Percentiles rank a stretch among this genome's conserved stretches.
Conservation (phyloP, 2,329 filamentous ascomycete genomes). For the Paraphaeosphaeria minitans region DNA sequence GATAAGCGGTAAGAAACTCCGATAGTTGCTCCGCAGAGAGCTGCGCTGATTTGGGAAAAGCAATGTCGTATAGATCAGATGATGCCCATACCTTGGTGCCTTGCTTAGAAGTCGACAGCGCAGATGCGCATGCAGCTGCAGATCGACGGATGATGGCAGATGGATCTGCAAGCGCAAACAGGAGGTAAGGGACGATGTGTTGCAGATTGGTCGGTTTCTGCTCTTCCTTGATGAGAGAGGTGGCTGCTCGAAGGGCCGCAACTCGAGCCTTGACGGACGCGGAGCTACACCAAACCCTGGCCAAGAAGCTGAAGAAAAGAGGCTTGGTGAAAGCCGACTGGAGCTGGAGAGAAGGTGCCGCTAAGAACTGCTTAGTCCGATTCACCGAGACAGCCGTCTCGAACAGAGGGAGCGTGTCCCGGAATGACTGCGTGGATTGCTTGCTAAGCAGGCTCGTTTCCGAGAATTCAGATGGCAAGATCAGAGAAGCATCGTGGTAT, state of each 20-base stretch:
- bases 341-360: conserved; percentile 60
- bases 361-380: conserved; percentile 53
- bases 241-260: conserved; percentile 67
- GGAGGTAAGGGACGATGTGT: conserved; percentile 78
- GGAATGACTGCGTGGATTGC: conserved; percentile 29
- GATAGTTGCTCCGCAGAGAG: conserved; percentile 63
- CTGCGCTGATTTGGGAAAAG: conserved; percentile 58
- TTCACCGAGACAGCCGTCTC: conserved; percentile 33
- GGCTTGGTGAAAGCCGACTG: conserved; percentile 62
- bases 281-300: conserved; percentile 73
- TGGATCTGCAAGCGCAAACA: conserved; percentile 75
- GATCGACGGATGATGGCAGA: conserved; percentile 77
- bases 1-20: conserved; percentile 64
- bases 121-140: conserved; percentile 67
- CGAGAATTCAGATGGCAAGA: conserved; percentile 32
- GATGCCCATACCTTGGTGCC: conserved; percentile 27
- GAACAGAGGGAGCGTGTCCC: conserved; percentile 36
- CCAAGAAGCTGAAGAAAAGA: conserved; percentile 76
- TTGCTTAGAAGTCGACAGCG: conserved; percentile 25
- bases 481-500: conserved; percentile 14
- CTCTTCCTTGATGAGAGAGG: conserved; percentile 26
- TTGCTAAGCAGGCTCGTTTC: conserved; percentile 35
- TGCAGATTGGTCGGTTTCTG: conserved; percentile 70
- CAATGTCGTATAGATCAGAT: conserved; percentile 63
- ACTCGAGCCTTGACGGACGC: conserved; percentile 71